Evolutionary conservation across 192 early-diverging fungal species (phyloP).

Genomic region (Rhizophlyctis rosea): DNA sequence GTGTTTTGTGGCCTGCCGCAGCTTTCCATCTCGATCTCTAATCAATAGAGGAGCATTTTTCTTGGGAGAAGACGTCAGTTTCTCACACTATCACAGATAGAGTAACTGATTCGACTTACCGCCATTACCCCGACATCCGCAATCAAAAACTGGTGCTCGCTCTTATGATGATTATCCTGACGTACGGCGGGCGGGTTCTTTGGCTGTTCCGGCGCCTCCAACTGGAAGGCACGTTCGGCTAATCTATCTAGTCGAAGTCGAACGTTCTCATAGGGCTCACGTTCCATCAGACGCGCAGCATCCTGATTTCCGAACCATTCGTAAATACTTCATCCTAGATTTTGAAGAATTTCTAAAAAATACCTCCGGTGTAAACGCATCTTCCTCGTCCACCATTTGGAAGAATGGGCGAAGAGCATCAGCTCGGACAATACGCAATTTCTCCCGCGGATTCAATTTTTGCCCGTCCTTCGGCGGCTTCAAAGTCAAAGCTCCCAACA

Average conservation of each 20-base stretch:
- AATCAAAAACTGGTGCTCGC: slow-evolving; percentile 57
- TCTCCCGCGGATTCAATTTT: slow-evolving; percentile 13
- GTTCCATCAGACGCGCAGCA: slow-evolving; percentile 76
- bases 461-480: slow-evolving; percentile 2
- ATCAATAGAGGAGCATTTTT: slow-evolving; percentile 24
- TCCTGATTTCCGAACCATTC: slow-evolving; percentile 39
- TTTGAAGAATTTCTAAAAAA: no score
- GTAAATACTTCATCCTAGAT: no score
- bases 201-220: slow-evolving; percentile 20
- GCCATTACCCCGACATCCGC: slow-evolving; percentile 48
- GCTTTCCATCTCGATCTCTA: slow-evolving; percentile 55
- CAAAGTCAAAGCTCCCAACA: slow-evolving; percentile 57
- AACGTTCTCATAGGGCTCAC: slow-evolving; percentile 55
- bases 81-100: no score
- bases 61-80: not conserved
- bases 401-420: slow-evolving; percentile 74
- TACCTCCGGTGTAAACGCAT: slow-evolving; percentile 61
- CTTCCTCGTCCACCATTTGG: slow-evolving; percentile 77
- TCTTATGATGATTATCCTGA: slow-evolving; percentile 36
- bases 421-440: slow-evolving; percentile 32
- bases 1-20: slow-evolving; percentile 50
- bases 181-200: slow-evolving; percentile 18
- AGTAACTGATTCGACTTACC: slow-evolving; percentile 29
- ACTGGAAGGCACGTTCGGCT: slow-evolving; percentile 28
- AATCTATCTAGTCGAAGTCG: slow-evolving; percentile 35